A percentile compares a stretch with the other conserved stretches of the same genome.
These are phyloP conservation scores for Fomes fomentarius DNA, from an alignment of 1,284 basidiomycete species.

Conservation along the genomic window DNA sequence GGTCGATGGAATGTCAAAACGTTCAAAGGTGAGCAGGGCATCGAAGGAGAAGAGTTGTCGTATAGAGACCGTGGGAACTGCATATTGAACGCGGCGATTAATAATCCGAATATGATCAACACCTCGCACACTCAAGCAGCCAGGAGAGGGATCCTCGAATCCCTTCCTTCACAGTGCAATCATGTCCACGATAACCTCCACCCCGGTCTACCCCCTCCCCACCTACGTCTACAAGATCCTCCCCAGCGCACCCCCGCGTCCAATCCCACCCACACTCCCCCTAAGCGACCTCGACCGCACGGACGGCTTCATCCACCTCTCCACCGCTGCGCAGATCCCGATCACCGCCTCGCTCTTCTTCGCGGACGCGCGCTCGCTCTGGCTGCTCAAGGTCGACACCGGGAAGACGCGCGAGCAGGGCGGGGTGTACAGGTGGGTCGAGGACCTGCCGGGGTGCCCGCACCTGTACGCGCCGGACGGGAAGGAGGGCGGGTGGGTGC, in stretches of 20 bases:
- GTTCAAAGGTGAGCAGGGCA: too few species aligned
- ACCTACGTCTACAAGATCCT: constrained; percentile 58
- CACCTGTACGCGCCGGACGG: constrained; percentile 52
- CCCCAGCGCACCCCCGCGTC: constrained; percentile 40
- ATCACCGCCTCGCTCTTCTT: constrained; percentile 61
- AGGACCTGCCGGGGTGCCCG: constrained; percentile 36
- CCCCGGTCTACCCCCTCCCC: constrained; percentile 29
- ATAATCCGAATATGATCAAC: too few species aligned
- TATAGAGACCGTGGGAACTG: too few species aligned
- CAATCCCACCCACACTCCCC: constrained; percentile 36
- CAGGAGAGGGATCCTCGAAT: too few species aligned
- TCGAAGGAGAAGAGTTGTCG: too few species aligned
- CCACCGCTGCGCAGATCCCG: constrained; percentile 57
- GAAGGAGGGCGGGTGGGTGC: constrained; percentile 18
- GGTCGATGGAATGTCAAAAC: too few species aligned
- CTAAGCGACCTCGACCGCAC: constrained; percentile 43
- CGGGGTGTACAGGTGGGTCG: constrained; percentile 42
- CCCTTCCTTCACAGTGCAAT: background rate
- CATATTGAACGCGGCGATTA: too few species aligned
- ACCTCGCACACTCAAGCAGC: too few species aligned
- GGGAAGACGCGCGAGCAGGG: constrained; percentile 46
- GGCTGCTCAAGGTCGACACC: constrained; percentile 48
- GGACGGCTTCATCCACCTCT: constrained; percentile 65
- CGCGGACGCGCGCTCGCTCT: constrained; percentile 41
- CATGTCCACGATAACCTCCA: background rate